phyloP scores from a whole-genome alignment of 2,329 filamentous ascomycete species.

The Calonectria pseudoturangicola region DNA sequence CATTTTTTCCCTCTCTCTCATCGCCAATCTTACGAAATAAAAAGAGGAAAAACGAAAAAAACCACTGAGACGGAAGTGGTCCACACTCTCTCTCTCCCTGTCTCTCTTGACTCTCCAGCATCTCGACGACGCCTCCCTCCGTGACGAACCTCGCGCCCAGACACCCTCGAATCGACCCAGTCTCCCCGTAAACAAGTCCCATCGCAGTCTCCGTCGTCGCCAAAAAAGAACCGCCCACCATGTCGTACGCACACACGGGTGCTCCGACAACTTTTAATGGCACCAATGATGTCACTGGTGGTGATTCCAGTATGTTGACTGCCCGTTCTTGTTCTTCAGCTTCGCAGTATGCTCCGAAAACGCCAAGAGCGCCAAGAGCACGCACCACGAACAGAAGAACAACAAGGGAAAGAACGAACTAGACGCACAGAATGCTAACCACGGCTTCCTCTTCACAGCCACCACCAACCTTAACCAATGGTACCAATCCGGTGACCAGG shows the following conservation, averaged over 20 bases:
- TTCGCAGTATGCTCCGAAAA: background rate
- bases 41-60: background rate
- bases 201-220: slow-evolving; percentile 1
- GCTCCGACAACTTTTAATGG: slow-evolving; percentile 77
- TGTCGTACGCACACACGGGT: slow-evolving; percentile 78
- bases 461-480: slow-evolving; percentile 95
- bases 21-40: slow-evolving; percentile 3
- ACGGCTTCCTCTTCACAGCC: slow-evolving; percentile 68
- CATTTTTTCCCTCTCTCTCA: background rate
- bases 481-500: slow-evolving; percentile 93
- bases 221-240: slow-evolving; percentile 56
- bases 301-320: slow-evolving; percentile 82
- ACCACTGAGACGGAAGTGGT: slow-evolving; percentile 3
- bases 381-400: background rate
- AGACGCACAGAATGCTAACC: slow-evolving; percentile 23
- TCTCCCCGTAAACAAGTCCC: background rate
- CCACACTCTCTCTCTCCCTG: background rate
- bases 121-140: slow-evolving; percentile 10
- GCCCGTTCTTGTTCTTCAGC: slow-evolving; percentile 6
- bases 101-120: background rate
- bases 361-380: background rate
- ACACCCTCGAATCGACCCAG: background rate
- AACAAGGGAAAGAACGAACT: too few species aligned
- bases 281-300: slow-evolving; percentile 79
- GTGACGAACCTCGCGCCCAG: slow-evolving; percentile 12